phyloP scores from a whole-genome alignment of 164 flowering plant genomes.

The Stephania cephalantha region DNA sequence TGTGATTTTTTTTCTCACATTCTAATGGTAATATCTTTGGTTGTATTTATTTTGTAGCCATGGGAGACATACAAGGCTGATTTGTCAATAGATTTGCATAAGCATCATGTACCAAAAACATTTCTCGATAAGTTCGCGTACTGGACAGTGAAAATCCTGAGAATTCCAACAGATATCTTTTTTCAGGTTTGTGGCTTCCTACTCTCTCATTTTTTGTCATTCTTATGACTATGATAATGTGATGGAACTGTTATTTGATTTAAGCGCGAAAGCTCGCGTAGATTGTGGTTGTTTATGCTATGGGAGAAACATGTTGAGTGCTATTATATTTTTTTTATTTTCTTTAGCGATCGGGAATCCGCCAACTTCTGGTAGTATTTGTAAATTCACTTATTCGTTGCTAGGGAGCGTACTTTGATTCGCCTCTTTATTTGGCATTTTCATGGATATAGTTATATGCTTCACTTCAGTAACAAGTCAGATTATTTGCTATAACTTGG shows the following conservation, averaged over 20 bases:
- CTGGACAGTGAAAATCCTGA: constrained; percentile 74
- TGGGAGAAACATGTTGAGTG: not conserved
- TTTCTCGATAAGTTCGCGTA: constrained; percentile 75
- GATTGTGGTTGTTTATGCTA: not conserved
- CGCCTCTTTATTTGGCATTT: not conserved
- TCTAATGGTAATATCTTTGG: not conserved
- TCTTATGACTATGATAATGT: no score
- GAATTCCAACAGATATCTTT: constrained; percentile 84
- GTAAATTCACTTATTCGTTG: not conserved
- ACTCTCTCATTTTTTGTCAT: not conserved
- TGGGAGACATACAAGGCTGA: constrained; percentile 78
- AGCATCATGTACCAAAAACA: constrained; percentile 83
- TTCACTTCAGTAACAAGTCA: not conserved
- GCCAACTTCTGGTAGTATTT: not conserved
- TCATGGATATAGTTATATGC: not conserved
- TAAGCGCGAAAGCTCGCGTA: not conserved
- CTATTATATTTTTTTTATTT: no score
- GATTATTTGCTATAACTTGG: not conserved
- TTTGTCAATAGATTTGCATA: constrained; percentile 64
- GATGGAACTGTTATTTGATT: not conserved
- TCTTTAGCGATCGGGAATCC: not conserved
- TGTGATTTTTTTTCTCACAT: not conserved
- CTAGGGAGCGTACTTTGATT: not conserved
- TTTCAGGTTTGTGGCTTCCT: constrained; percentile 47
- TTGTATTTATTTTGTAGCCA: constrained; percentile 48